Conservation (phyloP, 805 yeast species). For the Ogataea zsoltii region DNA sequence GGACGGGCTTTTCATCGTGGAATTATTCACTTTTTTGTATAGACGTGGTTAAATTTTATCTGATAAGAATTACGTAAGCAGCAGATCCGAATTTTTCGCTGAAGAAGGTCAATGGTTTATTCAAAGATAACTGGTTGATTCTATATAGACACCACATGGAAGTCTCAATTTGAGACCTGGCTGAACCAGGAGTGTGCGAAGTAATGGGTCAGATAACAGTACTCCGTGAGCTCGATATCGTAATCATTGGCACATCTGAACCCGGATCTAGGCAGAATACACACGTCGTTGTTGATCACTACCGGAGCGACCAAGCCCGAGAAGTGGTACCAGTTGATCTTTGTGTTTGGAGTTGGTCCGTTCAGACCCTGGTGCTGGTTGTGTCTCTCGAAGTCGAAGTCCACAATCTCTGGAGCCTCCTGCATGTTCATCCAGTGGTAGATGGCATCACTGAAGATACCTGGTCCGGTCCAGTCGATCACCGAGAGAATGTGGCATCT, state of each 20-base stretch:
- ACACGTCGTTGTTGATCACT: conserved; percentile 21
- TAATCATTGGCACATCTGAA: conserved; percentile 24
- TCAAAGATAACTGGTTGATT: no score
- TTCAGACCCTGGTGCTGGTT: conserved; percentile 10
- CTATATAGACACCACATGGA: no score
- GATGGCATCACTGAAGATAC: conserved; percentile 72
- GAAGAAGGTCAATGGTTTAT: no score
- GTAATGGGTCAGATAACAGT: conserved; percentile 23
- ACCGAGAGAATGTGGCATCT: conserved; percentile 68
- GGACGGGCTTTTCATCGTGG: no score
- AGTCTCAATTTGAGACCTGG: conserved; percentile 1
- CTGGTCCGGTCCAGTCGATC: conserved; percentile 94
- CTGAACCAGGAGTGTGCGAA: conserved; percentile 24
- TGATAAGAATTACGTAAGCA: no score
- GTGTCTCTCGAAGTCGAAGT: conserved; percentile 13
- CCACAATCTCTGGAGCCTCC: conserved; percentile 11
- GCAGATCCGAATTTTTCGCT: no score
- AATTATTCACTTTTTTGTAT: no score
- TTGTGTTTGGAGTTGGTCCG: conserved; percentile 19
- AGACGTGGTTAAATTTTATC: no score
- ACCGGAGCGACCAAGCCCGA: conserved; percentile 24
- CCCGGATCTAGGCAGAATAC: conserved; percentile 19
- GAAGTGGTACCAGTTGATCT: conserved; percentile 23
- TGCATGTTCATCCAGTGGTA: conserved; percentile 46
- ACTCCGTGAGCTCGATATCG: conserved; percentile 29